Conservation (phyloP, 192 early-diverging fungal species). For the Coemansia sp. region DNA sequence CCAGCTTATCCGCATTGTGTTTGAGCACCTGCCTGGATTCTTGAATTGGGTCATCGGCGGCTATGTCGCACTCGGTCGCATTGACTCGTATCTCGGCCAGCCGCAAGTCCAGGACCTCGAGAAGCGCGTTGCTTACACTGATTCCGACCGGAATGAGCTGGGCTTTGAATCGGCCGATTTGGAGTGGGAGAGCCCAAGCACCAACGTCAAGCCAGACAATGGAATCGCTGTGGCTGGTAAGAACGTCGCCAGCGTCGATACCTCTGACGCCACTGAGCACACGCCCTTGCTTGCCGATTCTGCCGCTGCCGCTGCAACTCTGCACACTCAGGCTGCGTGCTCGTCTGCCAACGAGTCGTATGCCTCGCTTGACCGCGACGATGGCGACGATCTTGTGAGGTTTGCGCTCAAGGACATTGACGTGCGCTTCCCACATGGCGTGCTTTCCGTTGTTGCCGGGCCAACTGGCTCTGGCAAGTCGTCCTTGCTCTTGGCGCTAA, state of each 20-base stretch:
- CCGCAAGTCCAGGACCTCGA: constrained; percentile 61
- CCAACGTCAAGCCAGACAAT: constrained; percentile 9
- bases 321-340: neutral
- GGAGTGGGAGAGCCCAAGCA: constrained; percentile 22
- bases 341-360: neutral
- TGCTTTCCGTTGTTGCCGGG: constrained; percentile 77
- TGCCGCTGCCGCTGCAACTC: neutral
- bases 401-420: constrained; percentile 64
- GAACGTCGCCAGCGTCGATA: neutral
- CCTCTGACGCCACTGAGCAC: neutral
- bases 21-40: constrained; percentile 63
- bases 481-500: constrained; percentile 70
- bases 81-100: constrained; percentile 74
- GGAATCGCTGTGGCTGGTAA: neutral
- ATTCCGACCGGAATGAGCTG: neutral
- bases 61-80: constrained; percentile 62
- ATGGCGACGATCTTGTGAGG: neutral
- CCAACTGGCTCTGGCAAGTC: too few relatives aligned
- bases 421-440: constrained; percentile 64
- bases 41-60: constrained; percentile 61
- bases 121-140: constrained; percentile 19
- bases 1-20: constrained; percentile 62
- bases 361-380: neutral
- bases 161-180: constrained; percentile 43
- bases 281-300: constrained; percentile 10